Conservation (phyloP, 2,329 filamentous ascomycete species). For the Talaromyces atroroseus region DNA sequence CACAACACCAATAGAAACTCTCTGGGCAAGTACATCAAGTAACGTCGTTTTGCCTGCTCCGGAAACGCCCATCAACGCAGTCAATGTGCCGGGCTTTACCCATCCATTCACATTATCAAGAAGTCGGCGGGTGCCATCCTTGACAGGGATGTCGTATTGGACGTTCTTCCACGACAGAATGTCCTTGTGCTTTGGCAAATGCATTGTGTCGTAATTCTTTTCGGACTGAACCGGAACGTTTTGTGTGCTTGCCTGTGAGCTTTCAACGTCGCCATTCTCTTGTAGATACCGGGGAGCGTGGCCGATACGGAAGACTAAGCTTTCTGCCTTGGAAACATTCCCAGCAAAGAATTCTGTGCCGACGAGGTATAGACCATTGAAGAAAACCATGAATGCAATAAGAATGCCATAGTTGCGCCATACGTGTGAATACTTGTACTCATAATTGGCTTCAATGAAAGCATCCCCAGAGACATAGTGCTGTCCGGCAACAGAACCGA, state of each 20-base stretch:
- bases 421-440: constrained; percentile 53
- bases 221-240: not conserved
- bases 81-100: constrained; percentile 53
- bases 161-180: constrained; percentile 52
- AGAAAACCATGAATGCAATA: constrained; percentile 58
- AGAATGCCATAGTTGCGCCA: constrained; percentile 69
- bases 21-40: constrained; percentile 53
- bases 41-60: constrained; percentile 60
- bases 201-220: constrained; percentile 8
- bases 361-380: constrained; percentile 59
- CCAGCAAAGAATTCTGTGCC: constrained; percentile 62
- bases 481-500: constrained; percentile 47
- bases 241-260: constrained; percentile 17
- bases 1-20: constrained; percentile 57
- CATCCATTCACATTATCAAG: constrained; percentile 52
- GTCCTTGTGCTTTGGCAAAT: constrained; percentile 32
- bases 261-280: constrained; percentile 1
- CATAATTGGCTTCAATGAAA: constrained; percentile 52
- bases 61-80: constrained; percentile 57
- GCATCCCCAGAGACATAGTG: constrained; percentile 55
- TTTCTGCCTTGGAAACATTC: constrained; percentile 59
- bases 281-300: constrained; percentile 40
- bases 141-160: constrained; percentile 50
- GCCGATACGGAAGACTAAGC: constrained; percentile 60
- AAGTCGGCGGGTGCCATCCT: constrained; percentile 47